Conservation (phyloP, 805 yeast genomes). For the Zygotorulaspora florentina region DNA sequence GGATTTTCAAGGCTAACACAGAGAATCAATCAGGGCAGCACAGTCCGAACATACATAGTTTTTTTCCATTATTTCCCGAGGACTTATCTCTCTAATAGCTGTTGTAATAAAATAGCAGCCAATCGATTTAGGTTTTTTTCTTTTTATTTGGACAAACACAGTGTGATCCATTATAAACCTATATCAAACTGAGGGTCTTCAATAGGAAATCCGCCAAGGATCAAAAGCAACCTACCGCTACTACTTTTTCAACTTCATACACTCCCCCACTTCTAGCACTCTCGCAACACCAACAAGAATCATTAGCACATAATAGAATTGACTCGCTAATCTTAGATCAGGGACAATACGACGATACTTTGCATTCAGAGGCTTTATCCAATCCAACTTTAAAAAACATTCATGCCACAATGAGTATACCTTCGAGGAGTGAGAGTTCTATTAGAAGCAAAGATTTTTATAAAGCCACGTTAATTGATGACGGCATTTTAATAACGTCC, state of each 20-base stretch:
- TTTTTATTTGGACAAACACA: background rate
- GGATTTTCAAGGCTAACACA: too few species aligned
- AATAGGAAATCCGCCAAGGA: background rate
- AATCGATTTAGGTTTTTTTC: background rate
- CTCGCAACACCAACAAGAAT: background rate
- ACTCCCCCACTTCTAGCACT: background rate
- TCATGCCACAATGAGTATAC: slow-evolving; percentile 11
- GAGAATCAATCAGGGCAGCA: too few species aligned
- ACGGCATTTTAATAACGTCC: slow-evolving; percentile 35
- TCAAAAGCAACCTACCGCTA: background rate
- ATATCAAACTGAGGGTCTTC: background rate
- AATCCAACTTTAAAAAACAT: slow-evolving; percentile 11
- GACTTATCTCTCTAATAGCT: too few species aligned
- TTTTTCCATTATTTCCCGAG: too few species aligned
- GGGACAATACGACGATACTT: background rate
- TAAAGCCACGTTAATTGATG: slow-evolving; percentile 34
- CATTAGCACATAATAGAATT: background rate
- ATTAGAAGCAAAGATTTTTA: slow-evolving; percentile 8
- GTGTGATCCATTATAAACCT: background rate
- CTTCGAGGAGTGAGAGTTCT: slow-evolving; percentile 5
- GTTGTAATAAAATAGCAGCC: background rate
- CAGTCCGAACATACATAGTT: too few species aligned
- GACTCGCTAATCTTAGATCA: slow-evolving; percentile 3
- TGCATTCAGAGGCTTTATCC: slow-evolving; percentile 11
- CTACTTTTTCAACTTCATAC: background rate